A percentile compares a stretch with the other conserved stretches of the same genome.
These are phyloP conservation scores for Catharanthus roseus DNA, from an alignment of 257 asterid genomes.

Conservation along the genomic window DNA sequence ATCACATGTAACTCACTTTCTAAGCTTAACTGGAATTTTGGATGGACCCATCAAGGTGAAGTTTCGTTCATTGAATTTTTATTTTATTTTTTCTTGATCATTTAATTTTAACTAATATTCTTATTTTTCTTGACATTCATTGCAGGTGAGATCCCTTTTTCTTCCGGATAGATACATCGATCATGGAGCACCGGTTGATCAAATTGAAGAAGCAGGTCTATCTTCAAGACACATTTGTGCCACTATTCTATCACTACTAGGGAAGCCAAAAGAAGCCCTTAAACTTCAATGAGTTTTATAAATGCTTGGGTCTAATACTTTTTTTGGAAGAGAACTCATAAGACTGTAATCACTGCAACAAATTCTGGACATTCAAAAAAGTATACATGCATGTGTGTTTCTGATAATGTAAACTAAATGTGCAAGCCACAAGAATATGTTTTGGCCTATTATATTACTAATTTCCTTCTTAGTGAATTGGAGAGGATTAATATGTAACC, in stretches of 20 bases:
- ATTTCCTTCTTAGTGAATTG: neutral
- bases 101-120: neutral
- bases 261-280: conserved; percentile 53
- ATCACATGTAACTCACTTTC: conserved; percentile 65
- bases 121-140: neutral
- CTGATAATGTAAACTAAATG: no score
- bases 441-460: neutral
- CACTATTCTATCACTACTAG: conserved; percentile 55
- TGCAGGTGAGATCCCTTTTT: conserved; percentile 75
- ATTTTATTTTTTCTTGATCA: neutral
- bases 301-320: neutral
- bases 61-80: neutral
- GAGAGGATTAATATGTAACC: no score
- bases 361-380: neutral
- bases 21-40: conserved; percentile 52
- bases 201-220: conserved; percentile 68
- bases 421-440: neutral
- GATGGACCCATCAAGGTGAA: conserved; percentile 73
- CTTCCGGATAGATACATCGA: conserved; percentile 75
- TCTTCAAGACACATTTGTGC: conserved; percentile 61
- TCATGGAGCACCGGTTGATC: conserved; percentile 73
- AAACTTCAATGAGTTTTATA: conserved; percentile 23
- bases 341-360: neutral
- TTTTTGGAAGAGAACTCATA: neutral
- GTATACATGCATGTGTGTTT: neutral